Base-by-base conservation (phyloP, 2,329 filamentous ascomycete species). In the Chalaropsis ovoidea region DNA sequence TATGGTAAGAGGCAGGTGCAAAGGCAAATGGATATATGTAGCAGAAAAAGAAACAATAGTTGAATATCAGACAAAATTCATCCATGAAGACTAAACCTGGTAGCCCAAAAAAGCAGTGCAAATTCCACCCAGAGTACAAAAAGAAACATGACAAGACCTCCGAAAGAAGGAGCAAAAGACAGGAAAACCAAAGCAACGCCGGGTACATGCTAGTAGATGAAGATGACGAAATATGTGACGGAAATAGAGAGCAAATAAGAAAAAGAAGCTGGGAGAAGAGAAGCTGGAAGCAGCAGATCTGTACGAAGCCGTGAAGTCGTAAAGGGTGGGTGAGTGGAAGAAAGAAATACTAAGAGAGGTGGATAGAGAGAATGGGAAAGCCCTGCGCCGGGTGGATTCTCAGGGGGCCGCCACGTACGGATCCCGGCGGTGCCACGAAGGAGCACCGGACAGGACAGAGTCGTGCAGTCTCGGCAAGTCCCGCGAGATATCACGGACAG, bases 171-270 rank as follows among this genome's bases (percentile, higher is more conserved):
- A 43, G 22, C 8, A 42, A 63, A 10, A 63, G 22, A 63, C 31
- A 63, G 31, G 42, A 52, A 39, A 63, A 22, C n/a, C n/a, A n/a
- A 43, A 61, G 35, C 27, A 63, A 54, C 62, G 62, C 62, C 62
- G 24, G 39, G 24, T 27, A 43, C 63, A 61, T 61, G 54, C 27
- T 61, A 8, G 31, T 24, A 24, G 43, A 41, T 47, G 24, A 49
- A 43, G 17, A 17, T 27, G 42, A 60, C 8, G 24, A n/a, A 52
- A 49, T n/a, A 52, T 47, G 17, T 35, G 10, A 27, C 43, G 13
- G 24, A 24, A 61, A 60, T 19, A 39, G 39, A 45, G 3, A 41
- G 39, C 8, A 47, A 60, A 17, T 10, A 49, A 47, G 22, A 42
- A 61, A 15, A 35, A 15, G 39, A 49, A 49, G 42, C 22, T 62